Evolutionary conservation across 1,284 basidiomycete genomes (phyloP).

Genomic region (Pseudozyma hubeiensis): DNA sequence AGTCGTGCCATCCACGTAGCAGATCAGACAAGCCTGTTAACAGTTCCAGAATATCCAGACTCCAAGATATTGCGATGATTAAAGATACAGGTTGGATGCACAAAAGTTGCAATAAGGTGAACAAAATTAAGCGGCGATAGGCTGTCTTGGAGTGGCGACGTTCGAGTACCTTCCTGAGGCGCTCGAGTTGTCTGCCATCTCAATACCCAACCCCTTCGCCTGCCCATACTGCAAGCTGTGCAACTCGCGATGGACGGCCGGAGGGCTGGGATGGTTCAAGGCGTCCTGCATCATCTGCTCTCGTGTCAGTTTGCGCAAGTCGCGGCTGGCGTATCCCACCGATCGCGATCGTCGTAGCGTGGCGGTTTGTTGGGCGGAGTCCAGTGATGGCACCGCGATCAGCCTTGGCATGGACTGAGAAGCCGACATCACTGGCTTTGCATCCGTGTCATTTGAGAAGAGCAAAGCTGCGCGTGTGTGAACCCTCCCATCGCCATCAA

Average conservation of each 20-base stretch:
- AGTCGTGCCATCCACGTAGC: too few species aligned
- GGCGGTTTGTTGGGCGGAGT: constrained; percentile 8
- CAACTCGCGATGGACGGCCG: constrained; percentile 1
- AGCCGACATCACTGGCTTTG: background rate
- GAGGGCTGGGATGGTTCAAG: constrained; percentile 6
- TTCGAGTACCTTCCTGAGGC: constrained; percentile 1
- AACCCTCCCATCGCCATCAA: constrained; percentile 1
- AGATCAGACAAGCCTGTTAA: too few species aligned
- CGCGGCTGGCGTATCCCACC: constrained; percentile 18
- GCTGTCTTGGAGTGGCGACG: background rate
- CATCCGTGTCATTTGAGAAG: background rate
- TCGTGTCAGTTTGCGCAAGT: constrained; percentile 15
- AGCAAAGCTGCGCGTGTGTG: background rate
- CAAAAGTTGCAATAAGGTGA: too few species aligned
- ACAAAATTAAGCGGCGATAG: constrained; percentile 12
- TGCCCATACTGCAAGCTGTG: background rate
- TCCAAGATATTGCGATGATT: too few species aligned
- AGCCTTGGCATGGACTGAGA: constrained; percentile 25
- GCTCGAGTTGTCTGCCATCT: constrained; percentile 12
- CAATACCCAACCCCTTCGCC: constrained; percentile 13
- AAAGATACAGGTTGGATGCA: too few species aligned
- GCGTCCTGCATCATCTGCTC: constrained; percentile 23
- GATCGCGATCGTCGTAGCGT: constrained; percentile 23
- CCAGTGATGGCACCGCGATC: constrained; percentile 15
- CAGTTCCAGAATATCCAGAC: too few species aligned